Evolutionary conservation across 2,329 filamentous ascomycete genomes (phyloP), one percentile per base, ranked within the genome.

Genomic region (Rhynchosporium graminicola): DNA sequence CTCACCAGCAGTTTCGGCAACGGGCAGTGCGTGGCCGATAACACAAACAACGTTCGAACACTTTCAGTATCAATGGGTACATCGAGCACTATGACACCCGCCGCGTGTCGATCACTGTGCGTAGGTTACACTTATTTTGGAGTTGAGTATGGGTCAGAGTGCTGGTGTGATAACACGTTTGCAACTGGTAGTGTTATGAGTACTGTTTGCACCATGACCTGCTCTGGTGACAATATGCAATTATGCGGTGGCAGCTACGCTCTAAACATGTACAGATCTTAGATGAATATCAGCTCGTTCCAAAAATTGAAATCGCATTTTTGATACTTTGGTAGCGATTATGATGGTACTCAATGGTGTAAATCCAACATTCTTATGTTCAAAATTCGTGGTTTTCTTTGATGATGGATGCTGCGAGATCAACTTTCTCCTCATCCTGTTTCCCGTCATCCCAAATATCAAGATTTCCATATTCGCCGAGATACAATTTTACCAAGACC

Each of bases 21-120:
- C 13, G 50, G 31, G 7, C 50, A 52, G 33, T 52, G 50, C 13
- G 50, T 26, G 50, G 50, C 50, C 29, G 50, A 52, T 9, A 52
- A 52, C 33, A 52, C 50, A 38, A 52, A 52, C n/a, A 52, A 40
- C 29, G 31, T 36, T 36, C 50, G 50, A 36, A 52, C 50, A n/a
- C 50, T 52, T 7, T 52, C 50, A 1, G 29, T 31, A 2, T 36
- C 7, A 3, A 38, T n/a, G 13, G 50, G 50, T 13, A 4, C 50
- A 20, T n/a, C 29, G 13, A 33, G 26, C 6, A 52, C 12, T 6
- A 52, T 52, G 31, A 52, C 31, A 12, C 50, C 50, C 8, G 50
- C 33, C 10, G 29, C n/a, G 2, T 52, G 50, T 40, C 28, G 10
- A 40, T 33, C 50, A n/a, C 13, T 31, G 10, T 52, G 50, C n/a